phyloP scores from a whole-genome alignment of 23 red algal genomes.

The Rhodosorus marinus region DNA sequence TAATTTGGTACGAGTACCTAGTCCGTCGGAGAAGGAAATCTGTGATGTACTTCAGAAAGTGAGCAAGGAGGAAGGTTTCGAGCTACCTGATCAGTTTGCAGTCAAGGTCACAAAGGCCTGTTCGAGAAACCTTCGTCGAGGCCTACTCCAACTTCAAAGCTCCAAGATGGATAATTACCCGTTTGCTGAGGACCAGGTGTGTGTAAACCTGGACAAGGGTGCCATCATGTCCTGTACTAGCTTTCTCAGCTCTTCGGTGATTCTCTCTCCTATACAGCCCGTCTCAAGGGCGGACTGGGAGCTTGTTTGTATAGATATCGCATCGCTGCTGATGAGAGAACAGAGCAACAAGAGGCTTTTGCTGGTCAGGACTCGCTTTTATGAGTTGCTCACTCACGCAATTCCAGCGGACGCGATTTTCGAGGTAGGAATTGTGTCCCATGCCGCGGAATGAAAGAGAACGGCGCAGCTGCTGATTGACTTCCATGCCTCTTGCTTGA shows the following conservation, averaged over 20 bases:
- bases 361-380: conserved; percentile 40
- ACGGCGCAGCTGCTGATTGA: too few relatives aligned
- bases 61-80: conserved; percentile 16
- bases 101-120: conserved; percentile 6
- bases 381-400: conserved; percentile 71
- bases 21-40: conserved; percentile 26
- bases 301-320: conserved; percentile 41
- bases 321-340: conserved; percentile 29
- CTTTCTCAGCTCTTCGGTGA: conserved; percentile 2
- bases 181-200: not conserved
- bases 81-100: conserved; percentile 12
- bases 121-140: conserved; percentile 54
- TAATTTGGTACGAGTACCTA: conserved; percentile 53
- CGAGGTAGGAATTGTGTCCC: too few relatives aligned
- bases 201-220: too few relatives aligned
- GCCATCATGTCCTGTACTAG: conserved; percentile 13
- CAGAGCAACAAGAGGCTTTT: conserved; percentile 48
- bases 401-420: conserved; percentile 73
- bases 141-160: conserved; percentile 62
- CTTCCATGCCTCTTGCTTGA: not conserved
- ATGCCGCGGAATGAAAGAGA: not conserved
- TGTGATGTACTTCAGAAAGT: conserved; percentile 20
- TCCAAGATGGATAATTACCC: not conserved
- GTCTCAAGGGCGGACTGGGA: conserved; percentile 68
- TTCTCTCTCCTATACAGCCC: not conserved